A percentile compares a stretch with the other conserved stretches of the same genome.
Conservation (phyloP, 352 stramenopile species). For the Hyaloperonospora brassicae region DNA sequence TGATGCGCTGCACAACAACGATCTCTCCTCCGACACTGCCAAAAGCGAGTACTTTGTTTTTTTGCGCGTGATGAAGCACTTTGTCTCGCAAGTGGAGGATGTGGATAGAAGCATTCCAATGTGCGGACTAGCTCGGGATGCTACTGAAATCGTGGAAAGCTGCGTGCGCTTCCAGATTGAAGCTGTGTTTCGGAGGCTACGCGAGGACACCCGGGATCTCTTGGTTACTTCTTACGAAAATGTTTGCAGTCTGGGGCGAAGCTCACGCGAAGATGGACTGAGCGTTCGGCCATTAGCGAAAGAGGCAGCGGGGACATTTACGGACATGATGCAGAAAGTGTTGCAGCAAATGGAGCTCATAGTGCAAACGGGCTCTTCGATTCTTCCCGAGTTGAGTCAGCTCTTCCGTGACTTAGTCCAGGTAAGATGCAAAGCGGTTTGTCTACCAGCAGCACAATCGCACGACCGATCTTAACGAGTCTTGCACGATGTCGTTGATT, state of each 20-base stretch:
- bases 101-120: constrained; percentile 54
- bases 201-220: constrained; percentile 47
- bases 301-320: constrained; percentile 45
- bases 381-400: constrained; percentile 62
- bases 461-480: background rate
- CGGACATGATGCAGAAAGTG: constrained; percentile 71
- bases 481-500: background rate
- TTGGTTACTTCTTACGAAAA: constrained; percentile 44
- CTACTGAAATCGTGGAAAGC: constrained; percentile 47
- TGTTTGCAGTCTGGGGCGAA: constrained; percentile 32
- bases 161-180: constrained; percentile 80
- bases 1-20: constrained; percentile 17
- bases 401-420: constrained; percentile 76
- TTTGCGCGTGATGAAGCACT: constrained; percentile 77
- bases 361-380: constrained; percentile 50
- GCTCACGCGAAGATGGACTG: constrained; percentile 21
- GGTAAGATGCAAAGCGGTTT: constrained; percentile 20
- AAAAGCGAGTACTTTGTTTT: constrained; percentile 73
- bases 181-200: constrained; percentile 53
- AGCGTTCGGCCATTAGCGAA: constrained; percentile 53
- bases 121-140: constrained; percentile 34
- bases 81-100: constrained; percentile 53
- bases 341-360: constrained; percentile 74
- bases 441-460: background rate
- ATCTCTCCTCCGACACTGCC: constrained; percentile 19